A percentile compares a stretch with the other conserved stretches of the same genome.
These are phyloP conservation scores for Candida corydali DNA, from an alignment of 805 yeast species.

Conservation along the genomic window DNA sequence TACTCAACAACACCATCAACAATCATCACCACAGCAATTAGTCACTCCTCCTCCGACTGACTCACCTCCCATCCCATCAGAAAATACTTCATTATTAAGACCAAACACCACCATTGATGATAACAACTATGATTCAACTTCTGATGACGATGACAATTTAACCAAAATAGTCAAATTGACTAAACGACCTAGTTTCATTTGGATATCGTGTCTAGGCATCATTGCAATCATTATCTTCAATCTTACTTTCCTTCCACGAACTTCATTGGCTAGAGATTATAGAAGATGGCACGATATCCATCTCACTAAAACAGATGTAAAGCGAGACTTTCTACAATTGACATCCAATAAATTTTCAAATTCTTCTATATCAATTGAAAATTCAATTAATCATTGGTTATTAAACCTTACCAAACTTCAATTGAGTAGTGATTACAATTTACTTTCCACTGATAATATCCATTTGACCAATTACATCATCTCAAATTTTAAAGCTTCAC, in stretches of 20 bases:
- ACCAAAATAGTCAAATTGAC: slow-evolving; percentile 7
- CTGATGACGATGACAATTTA: slow-evolving; percentile 7
- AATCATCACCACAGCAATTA: not conserved
- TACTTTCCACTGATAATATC: slow-evolving; percentile 22
- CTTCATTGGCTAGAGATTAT: slow-evolving; percentile 78
- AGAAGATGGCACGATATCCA: slow-evolving; percentile 66
- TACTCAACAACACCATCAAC: not conserved
- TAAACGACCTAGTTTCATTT: slow-evolving; percentile 20
- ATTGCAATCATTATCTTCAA: slow-evolving; percentile 53
- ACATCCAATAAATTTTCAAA: slow-evolving; percentile 22
- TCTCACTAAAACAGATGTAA: slow-evolving; percentile 65
- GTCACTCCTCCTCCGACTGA: slow-evolving; percentile 5
- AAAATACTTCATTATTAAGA: not conserved
- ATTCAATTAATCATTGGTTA: slow-evolving; percentile 24
- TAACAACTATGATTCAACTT: slow-evolving; percentile 4
- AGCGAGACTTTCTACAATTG: slow-evolving; percentile 50
- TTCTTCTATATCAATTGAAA: slow-evolving; percentile 17
- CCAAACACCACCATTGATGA: not conserved
- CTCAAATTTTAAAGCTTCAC: slow-evolving; percentile 22
- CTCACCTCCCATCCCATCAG: not conserved
- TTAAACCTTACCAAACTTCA: slow-evolving; percentile 24
- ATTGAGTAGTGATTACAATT: slow-evolving; percentile 15
- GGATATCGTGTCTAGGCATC: slow-evolving; percentile 39
- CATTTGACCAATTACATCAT: slow-evolving; percentile 24
- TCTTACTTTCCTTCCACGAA: slow-evolving; percentile 74